Conservation (phyloP, 2,329 filamentous ascomycete genomes). For the Aspergillus bombycis region DNA sequence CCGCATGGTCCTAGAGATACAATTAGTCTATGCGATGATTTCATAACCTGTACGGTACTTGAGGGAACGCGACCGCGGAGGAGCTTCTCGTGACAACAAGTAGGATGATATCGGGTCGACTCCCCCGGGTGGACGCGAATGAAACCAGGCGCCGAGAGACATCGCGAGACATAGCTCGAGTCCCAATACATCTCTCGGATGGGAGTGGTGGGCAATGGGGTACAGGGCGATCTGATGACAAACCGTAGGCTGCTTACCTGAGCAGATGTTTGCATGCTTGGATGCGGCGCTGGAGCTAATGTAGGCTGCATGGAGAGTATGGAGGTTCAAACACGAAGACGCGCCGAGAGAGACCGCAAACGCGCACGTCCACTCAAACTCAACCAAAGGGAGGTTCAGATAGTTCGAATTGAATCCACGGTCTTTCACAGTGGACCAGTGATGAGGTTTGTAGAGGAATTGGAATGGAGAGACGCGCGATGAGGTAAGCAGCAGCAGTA, state of each 20-base stretch:
- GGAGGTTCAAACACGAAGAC: conserved; percentile 19
- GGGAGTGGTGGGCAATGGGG: conserved; percentile 10
- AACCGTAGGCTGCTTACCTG: conserved; percentile 56
- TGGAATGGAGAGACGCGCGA: conserved; percentile 30
- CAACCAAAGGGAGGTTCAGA: conserved; percentile 7
- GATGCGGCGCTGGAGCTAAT: conserved; percentile 53
- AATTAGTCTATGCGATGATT: conserved; percentile 3
- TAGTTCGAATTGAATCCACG: conserved; percentile 3
- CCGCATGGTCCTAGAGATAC: conserved; percentile 44
- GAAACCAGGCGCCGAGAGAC: not conserved
- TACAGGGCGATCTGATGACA: conserved; percentile 39
- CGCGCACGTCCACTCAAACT: conserved; percentile 20
- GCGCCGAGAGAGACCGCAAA: conserved; percentile 17
- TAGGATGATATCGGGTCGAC: not conserved
- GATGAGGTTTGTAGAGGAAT: conserved; percentile 24
- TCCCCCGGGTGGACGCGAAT: not conserved
- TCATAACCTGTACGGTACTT: not conserved
- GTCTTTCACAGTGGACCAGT: conserved; percentile 12
- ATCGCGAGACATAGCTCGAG: not conserved
- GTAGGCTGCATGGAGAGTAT: conserved; percentile 47
- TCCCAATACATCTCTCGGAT: not conserved
- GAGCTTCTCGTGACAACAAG: not conserved
- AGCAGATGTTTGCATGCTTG: conserved; percentile 52
- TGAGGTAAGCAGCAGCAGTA: conserved; percentile 39
- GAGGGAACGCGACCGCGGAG: conserved; percentile 4